phyloP scores from a whole-genome alignment of 2,329 filamentous ascomycete genomes.

The Neofusicoccum laricinum region DNA sequence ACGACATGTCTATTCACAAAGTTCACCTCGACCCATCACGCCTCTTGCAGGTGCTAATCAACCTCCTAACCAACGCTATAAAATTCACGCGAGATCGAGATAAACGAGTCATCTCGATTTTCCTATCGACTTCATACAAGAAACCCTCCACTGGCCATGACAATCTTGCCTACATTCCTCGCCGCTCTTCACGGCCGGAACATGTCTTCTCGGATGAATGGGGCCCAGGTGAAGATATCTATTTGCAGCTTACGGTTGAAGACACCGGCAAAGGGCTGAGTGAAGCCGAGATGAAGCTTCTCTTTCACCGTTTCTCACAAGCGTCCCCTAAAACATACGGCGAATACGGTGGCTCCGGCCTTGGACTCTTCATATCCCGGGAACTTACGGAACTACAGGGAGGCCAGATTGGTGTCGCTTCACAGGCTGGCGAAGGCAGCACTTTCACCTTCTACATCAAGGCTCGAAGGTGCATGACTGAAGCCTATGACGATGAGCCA shows the following conservation, averaged over 20 bases:
- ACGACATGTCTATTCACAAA: conserved; percentile 18
- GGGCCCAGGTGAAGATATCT: conserved; percentile 18
- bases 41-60: conserved; percentile 26
- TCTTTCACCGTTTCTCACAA: conserved; percentile 16
- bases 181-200: conserved; percentile 2
- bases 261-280: conserved; percentile 18
- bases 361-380: conserved; percentile 36
- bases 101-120: conserved; percentile 31
- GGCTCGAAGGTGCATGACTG: conserved; percentile 15
- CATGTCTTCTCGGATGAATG: conserved; percentile 18
- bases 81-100: conserved; percentile 27
- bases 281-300: conserved; percentile 11
- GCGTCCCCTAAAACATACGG: conserved; percentile 23
- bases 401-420: conserved; percentile 33
- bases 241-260: conserved; percentile 16
- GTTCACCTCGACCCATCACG: conserved; percentile 20
- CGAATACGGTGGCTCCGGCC: conserved; percentile 36
- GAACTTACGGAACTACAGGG: conserved; percentile 34
- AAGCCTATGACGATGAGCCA: neutral
- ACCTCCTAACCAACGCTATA: conserved; percentile 32
- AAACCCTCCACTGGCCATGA: conserved; percentile 8
- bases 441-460: conserved; percentile 35
- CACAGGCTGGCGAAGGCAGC: conserved; percentile 29
- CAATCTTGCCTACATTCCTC: conserved; percentile 20
- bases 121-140: conserved; percentile 25